phyloP scores from a whole-genome alignment of 192 early-diverging fungal species.

The Allomyces macrogynus region DNA sequence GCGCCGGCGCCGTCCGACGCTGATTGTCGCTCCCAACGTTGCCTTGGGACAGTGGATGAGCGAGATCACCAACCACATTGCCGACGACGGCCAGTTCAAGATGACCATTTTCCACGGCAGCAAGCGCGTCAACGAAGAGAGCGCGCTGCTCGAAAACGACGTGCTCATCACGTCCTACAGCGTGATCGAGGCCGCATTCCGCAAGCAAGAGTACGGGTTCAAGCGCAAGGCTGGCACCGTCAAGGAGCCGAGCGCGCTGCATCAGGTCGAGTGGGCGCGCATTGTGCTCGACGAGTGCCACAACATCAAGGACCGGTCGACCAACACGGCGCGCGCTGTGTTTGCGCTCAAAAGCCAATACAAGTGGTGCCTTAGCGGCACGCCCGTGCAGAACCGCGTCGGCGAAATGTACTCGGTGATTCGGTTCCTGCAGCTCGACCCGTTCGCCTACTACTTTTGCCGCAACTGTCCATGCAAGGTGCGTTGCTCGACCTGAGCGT shows the following conservation, averaged over 20 bases:
- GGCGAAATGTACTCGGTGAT: constrained; percentile 84
- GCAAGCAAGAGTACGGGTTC: constrained; percentile 50
- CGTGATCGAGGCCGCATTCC: constrained; percentile 47
- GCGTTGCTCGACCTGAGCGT: no score
- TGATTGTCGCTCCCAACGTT: constrained; percentile 73
- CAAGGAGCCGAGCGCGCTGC: constrained; percentile 45
- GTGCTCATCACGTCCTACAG: constrained; percentile 60
- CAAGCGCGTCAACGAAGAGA: constrained; percentile 28
- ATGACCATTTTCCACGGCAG: constrained; percentile 56
- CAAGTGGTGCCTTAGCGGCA: constrained; percentile 71
- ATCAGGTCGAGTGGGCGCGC: constrained; percentile 58
- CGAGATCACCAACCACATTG: constrained; percentile 49
- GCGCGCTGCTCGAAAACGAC: constrained; percentile 45
- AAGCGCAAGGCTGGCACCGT: constrained; percentile 35
- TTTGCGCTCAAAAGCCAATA: constrained; percentile 45
- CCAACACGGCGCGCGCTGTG: constrained; percentile 63
- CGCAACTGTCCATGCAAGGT: constrained; percentile 39
- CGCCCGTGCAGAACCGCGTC: constrained; percentile 81
- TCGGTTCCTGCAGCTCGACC: constrained; percentile 64
- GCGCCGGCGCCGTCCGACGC: constrained; percentile 38
- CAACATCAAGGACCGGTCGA: constrained; percentile 70
- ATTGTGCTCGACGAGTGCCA: constrained; percentile 67
- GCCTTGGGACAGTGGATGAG: constrained; percentile 73
- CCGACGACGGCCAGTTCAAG: constrained; percentile 19
- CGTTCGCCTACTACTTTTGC: constrained; percentile 74